These are phyloP conservation scores for Aureobasidium leucospermi DNA, from an alignment of 2,329 filamentous ascomycete genomes.

Conservation along the genomic window DNA sequence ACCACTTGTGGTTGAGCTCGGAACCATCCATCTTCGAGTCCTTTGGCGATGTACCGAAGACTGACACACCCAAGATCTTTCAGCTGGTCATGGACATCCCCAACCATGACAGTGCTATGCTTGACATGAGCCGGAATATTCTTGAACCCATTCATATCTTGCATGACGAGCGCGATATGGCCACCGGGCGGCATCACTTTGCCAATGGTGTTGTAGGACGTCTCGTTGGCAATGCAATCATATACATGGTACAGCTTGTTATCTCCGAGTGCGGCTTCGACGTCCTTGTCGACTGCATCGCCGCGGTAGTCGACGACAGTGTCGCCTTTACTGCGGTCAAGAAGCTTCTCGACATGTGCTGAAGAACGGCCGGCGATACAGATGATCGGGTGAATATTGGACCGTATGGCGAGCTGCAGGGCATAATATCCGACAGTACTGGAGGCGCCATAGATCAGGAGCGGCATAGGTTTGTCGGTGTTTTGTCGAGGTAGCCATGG, in stretches of 20 bases:
- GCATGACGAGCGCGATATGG: conserved; percentile 27
- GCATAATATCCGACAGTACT: background rate
- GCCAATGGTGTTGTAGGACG: conserved; percentile 31
- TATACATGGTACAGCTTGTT: background rate
- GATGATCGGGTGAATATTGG: background rate
- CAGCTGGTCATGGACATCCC: conserved; percentile 22
- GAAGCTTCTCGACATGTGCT: background rate
- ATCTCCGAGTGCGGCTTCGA: conserved; percentile 22
- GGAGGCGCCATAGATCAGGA: background rate
- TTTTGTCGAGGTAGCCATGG: conserved; percentile 38
- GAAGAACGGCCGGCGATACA: background rate
- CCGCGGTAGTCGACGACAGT: conserved; percentile 57
- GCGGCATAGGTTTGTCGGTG: conserved; percentile 43
- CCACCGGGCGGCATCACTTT: conserved; percentile 31
- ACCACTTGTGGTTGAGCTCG: conserved; percentile 34
- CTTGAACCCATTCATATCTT: background rate
- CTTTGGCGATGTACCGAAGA: background rate
- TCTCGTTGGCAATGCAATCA: conserved; percentile 20
- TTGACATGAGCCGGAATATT: conserved; percentile 18
- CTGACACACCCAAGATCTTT: background rate
- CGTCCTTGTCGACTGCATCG: conserved; percentile 24
- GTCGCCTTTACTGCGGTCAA: conserved; percentile 41
- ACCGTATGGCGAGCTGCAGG: background rate
- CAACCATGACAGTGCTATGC: background rate
- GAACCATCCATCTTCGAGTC: conserved; percentile 36